phyloP scores from a whole-genome alignment of 441 rosid genomes.

The Gossypium armourianum region DNA sequence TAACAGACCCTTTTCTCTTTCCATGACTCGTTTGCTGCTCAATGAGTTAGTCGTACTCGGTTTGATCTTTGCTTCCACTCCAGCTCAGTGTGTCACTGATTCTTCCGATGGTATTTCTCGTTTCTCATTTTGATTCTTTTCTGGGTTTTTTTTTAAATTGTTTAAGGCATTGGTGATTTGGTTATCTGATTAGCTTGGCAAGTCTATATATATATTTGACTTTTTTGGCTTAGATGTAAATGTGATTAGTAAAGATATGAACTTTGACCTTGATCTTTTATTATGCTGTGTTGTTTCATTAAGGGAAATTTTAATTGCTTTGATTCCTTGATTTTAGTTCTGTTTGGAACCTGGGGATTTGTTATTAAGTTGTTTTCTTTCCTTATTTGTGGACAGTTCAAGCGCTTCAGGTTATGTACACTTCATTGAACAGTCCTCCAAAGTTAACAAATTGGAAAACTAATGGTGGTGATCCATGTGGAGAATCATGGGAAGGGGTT shows the following conservation, averaged over 20 bases:
- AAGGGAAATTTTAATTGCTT: not conserved
- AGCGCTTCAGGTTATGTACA: conserved; percentile 72
- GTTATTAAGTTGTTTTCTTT: conserved; percentile 12
- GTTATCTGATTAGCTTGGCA: conserved; percentile 20
- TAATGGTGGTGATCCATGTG: conserved; percentile 77
- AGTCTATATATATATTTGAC: conserved; percentile 7
- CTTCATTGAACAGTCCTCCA: conserved; percentile 62
- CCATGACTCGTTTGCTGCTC: conserved; percentile 21
- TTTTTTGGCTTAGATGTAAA: conserved; percentile 12
- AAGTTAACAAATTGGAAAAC: conserved; percentile 78
- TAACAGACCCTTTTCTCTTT: conserved; percentile 19
- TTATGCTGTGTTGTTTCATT: conserved; percentile 20
- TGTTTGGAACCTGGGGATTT: conserved; percentile 6
- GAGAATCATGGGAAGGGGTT: conserved; percentile 86
- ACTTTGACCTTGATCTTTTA: conserved; percentile 19
- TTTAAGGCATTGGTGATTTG: conserved; percentile 15
- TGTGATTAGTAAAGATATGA: conserved; percentile 15
- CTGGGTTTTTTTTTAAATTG: not conserved
- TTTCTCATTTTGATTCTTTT: conserved; percentile 2
- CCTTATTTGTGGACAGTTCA: conserved; percentile 40
- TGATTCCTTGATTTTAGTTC: not conserved
- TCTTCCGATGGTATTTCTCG: conserved; percentile 54
- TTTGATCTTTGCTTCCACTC: conserved; percentile 26
- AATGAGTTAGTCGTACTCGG: conserved; percentile 22
- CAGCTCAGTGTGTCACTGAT: conserved; percentile 60